A percentile compares a stretch with the other conserved stretches of the same genome.
phyloP scores from a whole-genome alignment of 2,329 filamentous ascomycete genomes.

The Aspergillus sp. region DNA sequence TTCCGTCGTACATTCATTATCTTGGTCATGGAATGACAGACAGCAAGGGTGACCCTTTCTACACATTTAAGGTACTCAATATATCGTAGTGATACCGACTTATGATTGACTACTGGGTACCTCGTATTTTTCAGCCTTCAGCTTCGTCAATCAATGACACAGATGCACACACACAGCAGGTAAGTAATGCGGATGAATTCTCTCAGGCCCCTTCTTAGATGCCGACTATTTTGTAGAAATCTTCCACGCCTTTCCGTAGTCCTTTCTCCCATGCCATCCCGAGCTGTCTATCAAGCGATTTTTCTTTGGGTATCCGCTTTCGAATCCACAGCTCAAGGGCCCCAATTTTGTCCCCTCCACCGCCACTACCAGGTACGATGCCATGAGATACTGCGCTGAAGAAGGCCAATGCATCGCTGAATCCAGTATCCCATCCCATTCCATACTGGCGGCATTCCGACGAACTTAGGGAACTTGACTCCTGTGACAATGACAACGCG shows the following conservation, averaged over 20 bases:
- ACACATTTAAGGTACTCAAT: too few relatives aligned
- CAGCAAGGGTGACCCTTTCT: too few relatives aligned
- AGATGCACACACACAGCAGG: too few relatives aligned
- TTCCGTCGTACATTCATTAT: too few relatives aligned
- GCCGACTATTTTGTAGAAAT: constrained; percentile 24
- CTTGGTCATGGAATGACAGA: too few relatives aligned
- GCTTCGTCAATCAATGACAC: too few relatives aligned
- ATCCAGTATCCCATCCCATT: constrained; percentile 57
- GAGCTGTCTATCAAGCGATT: constrained; percentile 42
- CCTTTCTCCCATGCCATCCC: constrained; percentile 37
- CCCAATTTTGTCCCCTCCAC: constrained; percentile 52
- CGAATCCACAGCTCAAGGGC: constrained; percentile 58
- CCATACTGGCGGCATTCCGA: constrained; percentile 55
- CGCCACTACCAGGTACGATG: constrained; percentile 29
- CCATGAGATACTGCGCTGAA: constrained; percentile 44
- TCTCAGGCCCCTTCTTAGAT: too few relatives aligned
- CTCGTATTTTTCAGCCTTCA: too few relatives aligned
- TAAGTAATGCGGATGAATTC: too few relatives aligned
- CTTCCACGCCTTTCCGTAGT: constrained; percentile 33
- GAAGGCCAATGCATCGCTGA: constrained; percentile 54
- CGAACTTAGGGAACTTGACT: background rate
- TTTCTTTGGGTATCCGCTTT: constrained; percentile 54
- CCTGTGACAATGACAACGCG: constrained; percentile 7
- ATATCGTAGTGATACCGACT: too few relatives aligned
- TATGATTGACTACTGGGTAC: too few relatives aligned